Evolutionary conservation across 768 basidiomycete genomes (phyloP), one percentile per base, ranked within the genome.

Genomic region (Strobilomyces echinocephalus): DNA sequence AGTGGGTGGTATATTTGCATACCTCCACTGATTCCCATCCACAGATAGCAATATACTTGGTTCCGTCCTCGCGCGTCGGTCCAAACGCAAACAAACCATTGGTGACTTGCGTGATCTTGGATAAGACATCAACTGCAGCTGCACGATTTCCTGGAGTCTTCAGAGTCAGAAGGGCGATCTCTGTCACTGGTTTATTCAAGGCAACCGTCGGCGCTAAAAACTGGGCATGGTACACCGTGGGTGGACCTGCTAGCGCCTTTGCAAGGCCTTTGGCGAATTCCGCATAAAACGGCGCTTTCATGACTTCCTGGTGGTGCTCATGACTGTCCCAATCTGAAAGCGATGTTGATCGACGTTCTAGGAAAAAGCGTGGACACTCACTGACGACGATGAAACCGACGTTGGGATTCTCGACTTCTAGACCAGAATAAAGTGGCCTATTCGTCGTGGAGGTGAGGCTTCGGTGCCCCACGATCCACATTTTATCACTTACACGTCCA

Each of bases 161-260:
- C 43, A 59, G 38, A 1, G 51, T 59, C 12, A 56, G 15, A 18
- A 56, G n/a, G 10, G 42, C 28, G 24, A 61, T 28, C n/a, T 59
- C 51, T 1, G 58, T 56, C 30, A 61, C 40, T 9, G 60, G 60
- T n/a, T n/a, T n/a, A n/a, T n/a, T n/a, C n/a, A n/a, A n/a, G 8
- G 30, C 21, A 9, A 46, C 18, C 8, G 52, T 20, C 7, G 34
- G 46, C 1, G 12, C 34, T 16, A 33, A 35, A 16, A 46, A 16
- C 16, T 42, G 31, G 26, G 51, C 57, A 31, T 59, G 57, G 48
- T 53, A 44, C 51, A 44, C 39, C 30, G 55, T 42, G 14, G 28
- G 8, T 3, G 18, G 12, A 14, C 16, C 8, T 14, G 46, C 34
- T 24, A 35, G 4, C 1, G 46, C 35, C 4, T 14, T 15, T 12